A percentile compares a stretch with the other conserved stretches of the same genome.
These are phyloP conservation scores for Aureobasidium sp. DNA, from an alignment of 2,329 filamentous ascomycete genomes.

Conservation along the genomic window DNA sequence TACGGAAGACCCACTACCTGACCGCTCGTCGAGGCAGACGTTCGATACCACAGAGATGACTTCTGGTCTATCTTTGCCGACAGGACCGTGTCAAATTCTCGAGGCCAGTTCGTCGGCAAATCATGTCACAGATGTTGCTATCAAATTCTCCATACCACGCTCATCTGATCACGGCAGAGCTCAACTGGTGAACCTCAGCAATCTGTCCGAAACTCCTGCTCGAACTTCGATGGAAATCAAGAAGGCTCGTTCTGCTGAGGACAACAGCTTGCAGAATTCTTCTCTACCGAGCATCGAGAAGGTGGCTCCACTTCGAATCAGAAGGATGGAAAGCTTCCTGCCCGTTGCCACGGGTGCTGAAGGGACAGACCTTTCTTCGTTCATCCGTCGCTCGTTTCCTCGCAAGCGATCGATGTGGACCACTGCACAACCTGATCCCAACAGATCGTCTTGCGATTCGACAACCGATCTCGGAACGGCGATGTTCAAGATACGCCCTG, in stretches of 20 bases:
- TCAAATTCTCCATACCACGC: constrained; percentile 32
- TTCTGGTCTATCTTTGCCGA: not conserved
- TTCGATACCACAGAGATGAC: not conserved
- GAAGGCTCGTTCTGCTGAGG: constrained; percentile 19
- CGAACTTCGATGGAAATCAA: not conserved
- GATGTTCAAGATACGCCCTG: constrained; percentile 20
- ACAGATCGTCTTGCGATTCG: constrained; percentile 19
- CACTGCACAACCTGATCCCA: constrained; percentile 8
- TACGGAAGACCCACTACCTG: not conserved
- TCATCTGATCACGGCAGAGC: constrained; percentile 31
- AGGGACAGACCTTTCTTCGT: constrained; percentile 17
- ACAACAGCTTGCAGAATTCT: constrained; percentile 14
- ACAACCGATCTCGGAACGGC: constrained; percentile 24
- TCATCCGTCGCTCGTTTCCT: constrained; percentile 20
- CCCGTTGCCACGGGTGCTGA: not conserved
- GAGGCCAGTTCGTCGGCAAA: constrained; percentile 20
- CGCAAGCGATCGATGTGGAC: constrained; percentile 17
- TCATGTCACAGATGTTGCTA: constrained; percentile 31
- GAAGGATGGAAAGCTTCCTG: constrained; percentile 21
- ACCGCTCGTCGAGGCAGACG: not conserved
- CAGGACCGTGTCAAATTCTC: not conserved
- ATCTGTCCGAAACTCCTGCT: not conserved
- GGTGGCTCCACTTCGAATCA: constrained; percentile 29
- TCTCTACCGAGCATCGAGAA: constrained; percentile 22
- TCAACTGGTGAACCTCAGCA: constrained; percentile 27